Conservation (phyloP, 202 grass and related monocot species). For the Miscanthus sacchariflorus region DNA sequence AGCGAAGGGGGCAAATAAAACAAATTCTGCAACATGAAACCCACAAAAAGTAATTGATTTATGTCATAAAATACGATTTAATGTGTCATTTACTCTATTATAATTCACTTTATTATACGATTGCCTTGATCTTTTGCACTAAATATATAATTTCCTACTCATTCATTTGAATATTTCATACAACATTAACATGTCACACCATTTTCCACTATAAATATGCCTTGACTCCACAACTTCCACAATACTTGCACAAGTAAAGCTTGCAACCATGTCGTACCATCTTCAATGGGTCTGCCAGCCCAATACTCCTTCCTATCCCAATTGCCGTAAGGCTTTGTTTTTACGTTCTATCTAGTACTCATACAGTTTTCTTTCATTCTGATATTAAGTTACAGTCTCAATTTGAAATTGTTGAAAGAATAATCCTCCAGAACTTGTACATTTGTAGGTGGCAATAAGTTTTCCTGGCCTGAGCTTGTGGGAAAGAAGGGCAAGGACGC, state of each 20-base stretch:
- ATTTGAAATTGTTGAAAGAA: not conserved
- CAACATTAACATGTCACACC: not conserved
- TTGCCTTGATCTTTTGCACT: not conserved
- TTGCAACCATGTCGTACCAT: conserved; percentile 36
- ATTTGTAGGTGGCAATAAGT: not conserved
- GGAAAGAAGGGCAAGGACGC: conserved; percentile 40
- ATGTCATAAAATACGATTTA: not conserved
- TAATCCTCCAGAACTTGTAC: not conserved
- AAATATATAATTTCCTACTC: not conserved
- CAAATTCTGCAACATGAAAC: not conserved
- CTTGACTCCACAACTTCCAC: not conserved
- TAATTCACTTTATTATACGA: not conserved
- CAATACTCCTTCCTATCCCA: not conserved
- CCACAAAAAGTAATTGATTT: not conserved
- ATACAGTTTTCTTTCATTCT: not conserved
- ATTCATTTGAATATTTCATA: not conserved
- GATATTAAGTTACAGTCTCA: not conserved
- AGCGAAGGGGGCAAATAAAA: not conserved
- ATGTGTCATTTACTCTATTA: not conserved
- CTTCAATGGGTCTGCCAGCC: not conserved
- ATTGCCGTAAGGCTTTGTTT: conserved; percentile 11
- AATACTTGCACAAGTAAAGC: not conserved
- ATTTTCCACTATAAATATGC: conserved; percentile 39
- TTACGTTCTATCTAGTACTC: not conserved
- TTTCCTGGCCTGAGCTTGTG: conserved; percentile 36